Base-by-base conservation (phyloP, 371 early-diverging fungal species). In the Mucor velutinosus region DNA sequence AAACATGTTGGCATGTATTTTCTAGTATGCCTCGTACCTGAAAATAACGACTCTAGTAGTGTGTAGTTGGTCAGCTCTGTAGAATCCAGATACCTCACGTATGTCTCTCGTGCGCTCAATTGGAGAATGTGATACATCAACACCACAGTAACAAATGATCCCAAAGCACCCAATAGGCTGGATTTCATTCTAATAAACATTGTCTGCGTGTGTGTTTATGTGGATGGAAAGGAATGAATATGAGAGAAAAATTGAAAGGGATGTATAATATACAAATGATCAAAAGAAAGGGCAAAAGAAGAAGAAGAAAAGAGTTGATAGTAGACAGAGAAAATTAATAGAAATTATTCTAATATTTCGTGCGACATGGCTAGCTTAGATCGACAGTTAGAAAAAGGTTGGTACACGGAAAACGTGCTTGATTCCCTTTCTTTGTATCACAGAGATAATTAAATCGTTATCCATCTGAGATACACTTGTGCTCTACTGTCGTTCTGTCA, bases 21-120 rank as follows among this genome's bases (percentile, higher is more conserved):
- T 30, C 21, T 23, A 23, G 12, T 23, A 1, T 4, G n/a, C 11
- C 1, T 51, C 37, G 32, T 69, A 77, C 77, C 75, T 67, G 64
- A 51, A 25, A 78, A 45, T 14, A 78, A 62, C 12, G 47, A 58
- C 29, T 76, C 76, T 19, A 78, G 62, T 23, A 73, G 39, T 59
- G 69, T 72, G 33, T 78, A 78, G 37, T 78, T 76, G 8, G 72
- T 74, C 21, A 76, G 60, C 49, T 78, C 72, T 30, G 71, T 74
- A 5, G 76, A 69, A 58, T 78, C 79, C n/a, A 64, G 30, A 61
- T 65, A 66, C 2, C 41, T 37, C 15, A 30, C 51, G 39, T 41
- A 53, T 23, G 17, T 17, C 30, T 59, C 37, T 7, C 53, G 43
- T 32, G 32, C 21, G 47, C 58, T 59, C 47, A 64, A 23, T 29